Base-by-base conservation (phyloP, 306 rosid species). In the Prunus padus region DNA sequence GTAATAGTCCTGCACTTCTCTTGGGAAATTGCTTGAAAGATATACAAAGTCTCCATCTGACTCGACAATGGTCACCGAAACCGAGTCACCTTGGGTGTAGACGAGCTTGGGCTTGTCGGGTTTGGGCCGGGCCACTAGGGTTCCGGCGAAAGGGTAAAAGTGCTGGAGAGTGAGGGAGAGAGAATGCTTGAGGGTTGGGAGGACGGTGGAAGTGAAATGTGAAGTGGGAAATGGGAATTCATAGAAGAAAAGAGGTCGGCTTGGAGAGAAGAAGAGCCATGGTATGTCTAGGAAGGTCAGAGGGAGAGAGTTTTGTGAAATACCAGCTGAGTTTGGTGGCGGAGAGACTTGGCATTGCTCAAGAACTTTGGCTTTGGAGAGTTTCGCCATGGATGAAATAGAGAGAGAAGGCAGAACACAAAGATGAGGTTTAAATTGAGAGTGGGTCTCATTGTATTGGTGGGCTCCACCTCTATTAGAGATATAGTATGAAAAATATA, bases 191-290 rank as follows among this genome's bases (percentile, higher is more conserved):
- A 89, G 85, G 31, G 54, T 81, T 59, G 88, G 93, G 74, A 89
- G 33, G 18, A 67, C 33, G 2, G 61, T 77, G 72, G 61, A 25
- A 7, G 71, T 79, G 87, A 87, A 85, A 74, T 82, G 64, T 47
- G 68, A 22, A 2, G 71, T 77, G 19, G 87, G 20, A 20, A 25
- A 26, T 0, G 88, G 80, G 66, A 74, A 79, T 2, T 83, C 64
- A 37, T 84, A 88, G 84, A 90, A 86, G 77, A 88, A 88, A n/a
- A 84, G 63, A 61, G 85, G 84, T 45, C 79, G 75, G 77, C 71
- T 77, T 64, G 89, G 90, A 72, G 89, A 82, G 89, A 81, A 89
- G 80, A 86, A 84, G 31, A 71, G 74, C 88, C 96, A 40, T 82
- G 85, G 81, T 65, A 88, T 73, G 89, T 76, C 62, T 47, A 86